A percentile compares a stretch with the other conserved stretches of the same genome.
Evolutionary conservation across 768 basidiomycete species (phyloP).

Genomic region (Lentinus tigrinus): DNA sequence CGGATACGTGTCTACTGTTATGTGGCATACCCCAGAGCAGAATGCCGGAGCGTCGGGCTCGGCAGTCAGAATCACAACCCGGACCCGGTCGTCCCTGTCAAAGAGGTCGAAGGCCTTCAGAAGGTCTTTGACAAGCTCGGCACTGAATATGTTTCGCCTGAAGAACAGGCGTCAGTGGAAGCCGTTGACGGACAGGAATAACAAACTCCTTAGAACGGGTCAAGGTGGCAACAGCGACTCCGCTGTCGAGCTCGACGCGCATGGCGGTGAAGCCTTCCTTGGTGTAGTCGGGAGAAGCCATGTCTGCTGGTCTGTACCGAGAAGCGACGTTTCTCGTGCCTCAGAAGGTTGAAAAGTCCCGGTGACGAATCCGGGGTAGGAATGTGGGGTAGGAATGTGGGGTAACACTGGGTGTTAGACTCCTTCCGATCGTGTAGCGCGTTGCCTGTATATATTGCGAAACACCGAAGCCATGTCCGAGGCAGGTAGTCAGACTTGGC

Average conservation of each 20-base stretch:
- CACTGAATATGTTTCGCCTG: constrained; percentile 47
- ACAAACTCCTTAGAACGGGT: constrained; percentile 50
- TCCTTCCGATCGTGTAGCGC: too few species aligned
- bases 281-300: constrained; percentile 19
- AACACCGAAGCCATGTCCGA: too few species aligned
- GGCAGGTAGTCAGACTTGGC: too few species aligned
- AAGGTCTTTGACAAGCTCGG: constrained; percentile 36
- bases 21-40: constrained; percentile 49
- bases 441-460: too few species aligned
- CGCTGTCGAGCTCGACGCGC: constrained; percentile 41
- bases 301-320: not conserved
- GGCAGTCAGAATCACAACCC: constrained; percentile 50
- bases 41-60: constrained; percentile 51
- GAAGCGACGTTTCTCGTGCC: too few species aligned
- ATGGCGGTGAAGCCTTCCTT: constrained; percentile 41
- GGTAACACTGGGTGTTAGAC: too few species aligned
- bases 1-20: not conserved
- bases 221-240: constrained; percentile 43
- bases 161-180: not conserved
- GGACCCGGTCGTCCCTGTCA: constrained; percentile 53
- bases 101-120: constrained; percentile 43
- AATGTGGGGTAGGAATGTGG: too few species aligned
- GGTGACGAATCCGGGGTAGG: too few species aligned
- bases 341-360: not conserved
- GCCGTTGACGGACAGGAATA: not conserved